phyloP scores from a whole-genome alignment of 352 stramenopile genomes.

The Phytophthora constricta region DNA sequence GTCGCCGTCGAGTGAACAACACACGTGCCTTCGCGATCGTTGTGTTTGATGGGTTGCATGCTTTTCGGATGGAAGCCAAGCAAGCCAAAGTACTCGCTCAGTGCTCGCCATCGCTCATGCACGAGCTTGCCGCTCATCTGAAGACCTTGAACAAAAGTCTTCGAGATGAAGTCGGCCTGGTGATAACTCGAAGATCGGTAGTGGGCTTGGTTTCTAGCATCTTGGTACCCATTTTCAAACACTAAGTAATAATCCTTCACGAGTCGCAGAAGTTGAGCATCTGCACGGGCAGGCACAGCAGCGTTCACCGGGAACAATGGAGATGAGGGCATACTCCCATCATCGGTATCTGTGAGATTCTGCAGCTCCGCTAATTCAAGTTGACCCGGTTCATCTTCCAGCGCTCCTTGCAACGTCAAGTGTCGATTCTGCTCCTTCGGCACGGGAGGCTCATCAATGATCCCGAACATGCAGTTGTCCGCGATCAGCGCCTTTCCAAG shows the following conservation, averaged over 20 bases:
- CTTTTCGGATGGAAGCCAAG: constrained; percentile 16
- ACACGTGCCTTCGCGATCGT: constrained; percentile 5
- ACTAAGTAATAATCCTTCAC: constrained; percentile 19
- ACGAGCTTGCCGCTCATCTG: not conserved
- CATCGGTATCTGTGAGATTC: not conserved
- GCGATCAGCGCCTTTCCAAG: constrained; percentile 43
- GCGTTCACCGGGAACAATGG: too few species aligned
- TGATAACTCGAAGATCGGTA: too few species aligned
- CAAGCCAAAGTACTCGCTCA: constrained; percentile 18
- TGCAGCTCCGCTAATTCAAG: constrained; percentile 8
- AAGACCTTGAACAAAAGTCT: not conserved
- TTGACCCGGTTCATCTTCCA: constrained; percentile 7
- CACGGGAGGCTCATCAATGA: not conserved
- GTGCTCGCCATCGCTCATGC: constrained; percentile 7
- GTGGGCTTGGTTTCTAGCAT: not conserved
- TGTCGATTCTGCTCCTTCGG: not conserved
- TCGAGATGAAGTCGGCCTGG: constrained; percentile 11
- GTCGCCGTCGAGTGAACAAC: constrained; percentile 14
- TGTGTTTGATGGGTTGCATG: constrained; percentile 4
- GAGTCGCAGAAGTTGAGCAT: constrained; percentile 1
- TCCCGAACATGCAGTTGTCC: constrained; percentile 42
- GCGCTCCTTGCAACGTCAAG: not conserved
- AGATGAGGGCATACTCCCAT: not conserved
- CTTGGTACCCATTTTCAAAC: constrained; percentile 15
- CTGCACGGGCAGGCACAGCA: not conserved